phyloP scores from a whole-genome alignment of 2,329 filamentous ascomycete genomes.

The Colletotrichum horii region DNA sequence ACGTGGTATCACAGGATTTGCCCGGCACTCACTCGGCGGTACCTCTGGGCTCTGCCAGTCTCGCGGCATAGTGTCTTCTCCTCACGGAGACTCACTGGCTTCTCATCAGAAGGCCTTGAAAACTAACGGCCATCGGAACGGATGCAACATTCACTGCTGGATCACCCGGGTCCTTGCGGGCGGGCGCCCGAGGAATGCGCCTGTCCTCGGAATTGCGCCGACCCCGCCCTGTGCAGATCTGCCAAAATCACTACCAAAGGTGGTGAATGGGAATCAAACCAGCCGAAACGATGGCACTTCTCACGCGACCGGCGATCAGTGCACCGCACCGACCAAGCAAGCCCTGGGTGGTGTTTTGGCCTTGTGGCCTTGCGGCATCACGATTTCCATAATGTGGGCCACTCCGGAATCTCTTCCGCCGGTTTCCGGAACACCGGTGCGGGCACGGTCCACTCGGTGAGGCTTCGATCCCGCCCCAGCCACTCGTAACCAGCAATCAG shows the following conservation, averaged over 20 bases:
- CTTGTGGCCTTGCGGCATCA: slow-evolving; percentile 5
- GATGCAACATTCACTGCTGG: not conserved
- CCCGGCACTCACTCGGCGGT: slow-evolving; percentile 1
- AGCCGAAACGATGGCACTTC: slow-evolving; percentile 15
- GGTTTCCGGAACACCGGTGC: slow-evolving; percentile 13
- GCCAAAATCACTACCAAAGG: not conserved
- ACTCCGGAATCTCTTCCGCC: slow-evolving; percentile 9
- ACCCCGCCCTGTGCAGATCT: not conserved
- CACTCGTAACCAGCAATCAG: not conserved
- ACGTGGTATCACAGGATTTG: not conserved
- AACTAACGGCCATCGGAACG: not conserved
- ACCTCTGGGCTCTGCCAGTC: not conserved
- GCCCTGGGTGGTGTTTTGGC: not conserved
- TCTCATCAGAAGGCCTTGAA: not conserved
- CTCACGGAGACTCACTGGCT: not conserved
- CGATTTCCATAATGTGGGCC: not conserved
- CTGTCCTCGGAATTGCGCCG: slow-evolving; percentile 1
- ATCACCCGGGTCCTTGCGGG: not conserved
- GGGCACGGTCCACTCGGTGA: slow-evolving; percentile 14
- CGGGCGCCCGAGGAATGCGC: not conserved
- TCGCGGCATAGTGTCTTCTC: not conserved
- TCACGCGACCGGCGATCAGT: slow-evolving; percentile 8
- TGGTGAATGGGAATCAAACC: slow-evolving; percentile 15
- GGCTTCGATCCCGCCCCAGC: not conserved
- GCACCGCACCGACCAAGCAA: not conserved